Conservation (phyloP, 768 basidiomycete species). For the Lepiota brunneoincarnata region DNA sequence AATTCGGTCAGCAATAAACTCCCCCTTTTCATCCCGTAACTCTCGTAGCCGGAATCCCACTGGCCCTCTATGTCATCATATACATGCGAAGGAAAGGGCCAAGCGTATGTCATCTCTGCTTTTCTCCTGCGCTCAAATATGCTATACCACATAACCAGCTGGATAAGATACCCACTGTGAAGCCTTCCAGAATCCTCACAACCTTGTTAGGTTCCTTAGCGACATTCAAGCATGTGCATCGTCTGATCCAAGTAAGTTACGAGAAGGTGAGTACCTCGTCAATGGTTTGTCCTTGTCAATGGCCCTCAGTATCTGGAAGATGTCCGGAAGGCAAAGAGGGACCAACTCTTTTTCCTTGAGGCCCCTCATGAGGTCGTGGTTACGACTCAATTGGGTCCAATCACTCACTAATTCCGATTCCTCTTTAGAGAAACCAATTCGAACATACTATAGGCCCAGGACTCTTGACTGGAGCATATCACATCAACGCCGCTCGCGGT, state of each 20-base stretch:
- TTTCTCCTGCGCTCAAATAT: neutral
- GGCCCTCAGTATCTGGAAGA: constrained; percentile 46
- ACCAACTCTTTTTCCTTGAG: constrained; percentile 27
- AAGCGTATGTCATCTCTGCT: too few relatives aligned
- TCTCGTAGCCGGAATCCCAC: too few relatives aligned
- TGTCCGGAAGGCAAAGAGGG: constrained; percentile 34
- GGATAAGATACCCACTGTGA: constrained; percentile 1
- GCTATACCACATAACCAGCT: neutral
- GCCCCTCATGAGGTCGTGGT: constrained; percentile 24
- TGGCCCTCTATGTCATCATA: too few relatives aligned
- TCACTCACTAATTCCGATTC: neutral
- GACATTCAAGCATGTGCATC: neutral
- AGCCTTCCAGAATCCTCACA: neutral
- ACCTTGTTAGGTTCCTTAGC: neutral
- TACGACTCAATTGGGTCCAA: neutral
- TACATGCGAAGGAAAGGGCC: too few relatives aligned
- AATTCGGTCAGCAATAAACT: too few relatives aligned
- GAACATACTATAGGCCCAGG: constrained; percentile 31
- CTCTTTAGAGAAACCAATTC: constrained; percentile 27
- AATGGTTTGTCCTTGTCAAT: constrained; percentile 29
- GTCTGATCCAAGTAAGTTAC: constrained; percentile 9
- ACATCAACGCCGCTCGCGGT: constrained; percentile 31
- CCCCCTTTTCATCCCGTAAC: too few relatives aligned
- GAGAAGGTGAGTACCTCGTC: constrained; percentile 6
- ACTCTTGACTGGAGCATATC: constrained; percentile 31